These are phyloP conservation scores for Metschnikowia sp. DNA, from an alignment of 805 yeast genomes.

Conservation along the genomic window DNA sequence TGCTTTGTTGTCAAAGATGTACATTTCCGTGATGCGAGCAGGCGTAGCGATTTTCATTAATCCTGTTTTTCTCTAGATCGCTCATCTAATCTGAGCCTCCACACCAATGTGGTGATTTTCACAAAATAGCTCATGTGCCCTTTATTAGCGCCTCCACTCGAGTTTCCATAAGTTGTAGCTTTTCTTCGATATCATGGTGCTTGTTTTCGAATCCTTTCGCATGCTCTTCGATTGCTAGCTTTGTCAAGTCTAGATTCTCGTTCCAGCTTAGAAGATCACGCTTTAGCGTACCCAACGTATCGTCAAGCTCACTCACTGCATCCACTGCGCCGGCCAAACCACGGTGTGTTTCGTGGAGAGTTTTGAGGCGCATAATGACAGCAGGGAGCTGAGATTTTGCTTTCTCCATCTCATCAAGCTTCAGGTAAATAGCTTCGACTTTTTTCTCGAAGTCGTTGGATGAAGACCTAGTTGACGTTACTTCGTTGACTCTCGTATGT, in stretches of 20 bases:
- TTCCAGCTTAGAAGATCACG: constrained; percentile 32
- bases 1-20: no score
- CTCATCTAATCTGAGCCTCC: no score
- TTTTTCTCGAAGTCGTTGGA: constrained; percentile 15
- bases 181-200: constrained; percentile 7
- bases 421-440: constrained; percentile 25
- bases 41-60: no score
- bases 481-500: no score
- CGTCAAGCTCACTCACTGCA: constrained; percentile 26
- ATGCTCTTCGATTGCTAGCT: constrained; percentile 23
- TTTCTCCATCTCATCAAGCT: constrained; percentile 25
- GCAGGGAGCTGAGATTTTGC: constrained; percentile 23
- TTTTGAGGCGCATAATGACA: constrained; percentile 27
- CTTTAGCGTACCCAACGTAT: constrained; percentile 21
- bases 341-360: constrained; percentile 31
- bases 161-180: constrained; percentile 2
- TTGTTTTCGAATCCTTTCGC: constrained; percentile 19
- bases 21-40: no score
- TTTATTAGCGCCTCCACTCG: constrained; percentile 2
- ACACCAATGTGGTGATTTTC: not conserved
- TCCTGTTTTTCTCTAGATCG: no score
- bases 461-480: not conserved
- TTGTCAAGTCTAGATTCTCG: constrained; percentile 20
- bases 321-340: constrained; percentile 28
- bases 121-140: not conserved